Evolutionary conservation across 805 yeast genomes (phyloP).

Genomic region (Pichia insulana): DNA sequence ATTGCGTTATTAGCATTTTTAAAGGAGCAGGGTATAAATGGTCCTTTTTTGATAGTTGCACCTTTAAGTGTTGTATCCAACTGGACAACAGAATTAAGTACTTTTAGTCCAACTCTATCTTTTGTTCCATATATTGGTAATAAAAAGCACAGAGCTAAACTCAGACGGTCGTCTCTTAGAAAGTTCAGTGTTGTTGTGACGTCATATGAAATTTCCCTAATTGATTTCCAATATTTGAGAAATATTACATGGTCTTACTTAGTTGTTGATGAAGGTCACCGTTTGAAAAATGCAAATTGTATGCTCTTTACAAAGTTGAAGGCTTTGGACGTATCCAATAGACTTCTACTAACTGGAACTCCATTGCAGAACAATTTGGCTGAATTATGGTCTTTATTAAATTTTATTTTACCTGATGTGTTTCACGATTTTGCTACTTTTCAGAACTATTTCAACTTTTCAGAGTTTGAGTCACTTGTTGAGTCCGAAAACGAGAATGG

Average conservation of each 20-base stretch:
- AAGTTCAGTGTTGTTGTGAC: slow-evolving; percentile 56
- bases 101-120: slow-evolving; percentile 64
- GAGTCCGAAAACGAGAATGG: slow-evolving; percentile 18
- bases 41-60: slow-evolving; percentile 72
- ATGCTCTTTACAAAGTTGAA: slow-evolving; percentile 65
- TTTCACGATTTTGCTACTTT: slow-evolving; percentile 84
- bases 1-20: slow-evolving; percentile 70
- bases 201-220: slow-evolving; percentile 71
- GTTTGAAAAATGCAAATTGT: slow-evolving; percentile 80
- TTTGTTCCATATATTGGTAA: slow-evolving; percentile 58
- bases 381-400: slow-evolving; percentile 87
- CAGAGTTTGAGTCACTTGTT: slow-evolving; percentile 39
- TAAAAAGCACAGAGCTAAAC: slow-evolving; percentile 43
- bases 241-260: slow-evolving; percentile 66
- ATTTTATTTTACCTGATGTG: slow-evolving; percentile 87
- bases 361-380: slow-evolving; percentile 87
- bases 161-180: slow-evolving; percentile 27
- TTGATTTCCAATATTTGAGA: slow-evolving; percentile 52
- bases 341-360: slow-evolving; percentile 87
- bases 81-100: slow-evolving; percentile 68
- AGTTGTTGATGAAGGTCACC: slow-evolving; percentile 93
- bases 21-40: slow-evolving; percentile 67
- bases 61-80: slow-evolving; percentile 81
- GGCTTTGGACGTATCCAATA: slow-evolving; percentile 54
- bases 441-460: slow-evolving; percentile 90